Conservation (phyloP, 2,329 filamentous ascomycete species). For the Pestalotiopsis sp. region DNA sequence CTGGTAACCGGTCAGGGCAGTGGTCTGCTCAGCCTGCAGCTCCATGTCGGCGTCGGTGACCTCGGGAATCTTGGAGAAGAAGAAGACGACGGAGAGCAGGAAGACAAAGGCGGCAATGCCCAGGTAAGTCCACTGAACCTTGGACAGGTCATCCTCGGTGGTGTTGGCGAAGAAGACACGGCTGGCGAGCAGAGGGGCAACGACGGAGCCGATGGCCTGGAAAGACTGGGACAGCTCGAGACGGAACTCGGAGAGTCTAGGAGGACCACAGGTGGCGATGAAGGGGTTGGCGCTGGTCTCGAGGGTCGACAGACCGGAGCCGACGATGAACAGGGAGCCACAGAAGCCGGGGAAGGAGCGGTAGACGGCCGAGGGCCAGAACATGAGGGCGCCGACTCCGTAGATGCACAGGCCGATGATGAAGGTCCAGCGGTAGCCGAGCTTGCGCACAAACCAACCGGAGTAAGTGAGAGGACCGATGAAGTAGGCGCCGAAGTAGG, state of each 20-base stretch:
- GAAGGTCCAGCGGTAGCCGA: conserved; percentile 69
- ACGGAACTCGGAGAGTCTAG: conserved; percentile 14
- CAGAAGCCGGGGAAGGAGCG: conserved; percentile 13
- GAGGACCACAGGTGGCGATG: conserved; percentile 13
- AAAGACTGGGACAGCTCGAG: conserved; percentile 12
- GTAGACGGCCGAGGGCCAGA: conserved; percentile 13
- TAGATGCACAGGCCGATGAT: conserved; percentile 49
- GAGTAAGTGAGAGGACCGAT: conserved; percentile 40
- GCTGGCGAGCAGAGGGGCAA: conserved; percentile 12
- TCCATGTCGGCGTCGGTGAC: conserved; percentile 15
- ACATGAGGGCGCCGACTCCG: conserved; percentile 12
- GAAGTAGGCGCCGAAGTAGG: conserved; percentile 53
- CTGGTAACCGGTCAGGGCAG: conserved; percentile 8
- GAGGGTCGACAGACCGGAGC: conserved; percentile 13
- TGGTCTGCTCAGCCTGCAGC: conserved; percentile 12
- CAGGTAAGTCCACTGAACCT: conserved; percentile 13
- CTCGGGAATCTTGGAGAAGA: conserved; percentile 12
- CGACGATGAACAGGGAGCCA: conserved; percentile 12
- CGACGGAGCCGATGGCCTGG: conserved; percentile 13
- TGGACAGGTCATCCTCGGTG: conserved; percentile 10
- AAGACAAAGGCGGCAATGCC: conserved; percentile 14
- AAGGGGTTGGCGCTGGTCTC: conserved; percentile 14
- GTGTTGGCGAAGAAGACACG: conserved; percentile 14
- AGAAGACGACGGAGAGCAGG: conserved; percentile 13
- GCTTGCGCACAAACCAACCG: conserved; percentile 62